Evolutionary conservation across 139 green algal species (phyloP).

Genomic region (Trebouxia sp.): DNA sequence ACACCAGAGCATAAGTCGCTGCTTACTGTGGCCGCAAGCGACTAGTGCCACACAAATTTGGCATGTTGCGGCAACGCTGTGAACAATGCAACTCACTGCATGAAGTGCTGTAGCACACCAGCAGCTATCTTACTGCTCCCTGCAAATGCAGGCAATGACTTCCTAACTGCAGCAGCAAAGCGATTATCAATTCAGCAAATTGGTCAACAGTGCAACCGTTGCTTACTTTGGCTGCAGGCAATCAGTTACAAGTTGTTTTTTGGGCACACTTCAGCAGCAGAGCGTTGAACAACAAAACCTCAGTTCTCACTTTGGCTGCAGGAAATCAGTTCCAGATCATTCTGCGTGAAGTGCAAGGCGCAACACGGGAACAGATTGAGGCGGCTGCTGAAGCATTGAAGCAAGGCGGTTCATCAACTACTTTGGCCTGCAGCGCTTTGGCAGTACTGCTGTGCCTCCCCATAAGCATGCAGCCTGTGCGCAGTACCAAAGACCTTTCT

Average conservation of each 20-base stretch:
- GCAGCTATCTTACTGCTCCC: too few species aligned
- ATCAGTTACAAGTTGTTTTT: constrained; percentile 29
- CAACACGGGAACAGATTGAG: constrained; percentile 35
- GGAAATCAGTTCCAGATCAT: constrained; percentile 34
- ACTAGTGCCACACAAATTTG: too few species aligned
- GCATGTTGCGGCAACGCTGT: too few species aligned
- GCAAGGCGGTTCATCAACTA: constrained; percentile 91
- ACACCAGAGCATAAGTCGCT: too few species aligned
- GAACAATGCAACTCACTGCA: too few species aligned
- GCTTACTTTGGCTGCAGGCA: constrained; percentile 24
- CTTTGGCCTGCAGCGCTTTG: constrained; percentile 95
- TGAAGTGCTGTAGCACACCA: too few species aligned
- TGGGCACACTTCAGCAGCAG: neutral
- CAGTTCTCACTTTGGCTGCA: neutral
- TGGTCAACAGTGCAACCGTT: too few species aligned
- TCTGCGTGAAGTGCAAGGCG: constrained; percentile 4
- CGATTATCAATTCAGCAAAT: too few species aligned
- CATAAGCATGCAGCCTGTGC: constrained; percentile 49
- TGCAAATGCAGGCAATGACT: too few species aligned
- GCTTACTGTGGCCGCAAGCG: too few species aligned
- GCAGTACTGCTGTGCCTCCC: constrained; percentile 69
- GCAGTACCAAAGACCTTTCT: neutral
- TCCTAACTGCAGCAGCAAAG: too few species aligned
- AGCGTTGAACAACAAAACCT: too few species aligned
- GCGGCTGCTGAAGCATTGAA: constrained; percentile 52